Conservation (phyloP, 1,284 basidiomycete genomes). For the Takashimella tepidaria region DNA sequence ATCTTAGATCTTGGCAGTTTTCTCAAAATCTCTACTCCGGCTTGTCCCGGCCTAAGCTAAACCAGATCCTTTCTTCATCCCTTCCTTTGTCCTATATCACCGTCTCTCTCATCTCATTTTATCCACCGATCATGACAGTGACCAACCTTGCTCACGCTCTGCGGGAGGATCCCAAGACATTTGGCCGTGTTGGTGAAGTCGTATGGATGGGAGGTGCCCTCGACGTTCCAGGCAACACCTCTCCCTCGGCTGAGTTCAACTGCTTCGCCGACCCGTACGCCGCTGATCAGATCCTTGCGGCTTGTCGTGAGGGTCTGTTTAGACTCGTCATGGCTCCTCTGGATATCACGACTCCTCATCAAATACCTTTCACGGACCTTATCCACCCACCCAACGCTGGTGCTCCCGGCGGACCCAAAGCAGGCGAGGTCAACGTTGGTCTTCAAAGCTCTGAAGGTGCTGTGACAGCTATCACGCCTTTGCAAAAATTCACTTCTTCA, state of each 20-base stretch:
- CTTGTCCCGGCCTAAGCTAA: too few relatives aligned
- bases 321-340: slow-evolving; percentile 67
- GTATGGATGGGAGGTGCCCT: slow-evolving; percentile 95
- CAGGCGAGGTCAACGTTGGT: slow-evolving; percentile 6
- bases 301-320: slow-evolving; percentile 29
- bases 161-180: slow-evolving; percentile 56
- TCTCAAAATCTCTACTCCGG: too few relatives aligned
- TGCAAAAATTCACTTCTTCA: slow-evolving; percentile 70
- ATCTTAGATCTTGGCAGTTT: too few relatives aligned
- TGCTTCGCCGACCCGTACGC: slow-evolving; percentile 90
- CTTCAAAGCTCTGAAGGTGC: neutral
- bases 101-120: too few relatives aligned
- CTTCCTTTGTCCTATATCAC: too few relatives aligned
- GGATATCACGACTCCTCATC: slow-evolving; percentile 74
- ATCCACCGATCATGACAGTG: slow-evolving; percentile 51
- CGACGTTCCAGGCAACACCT: slow-evolving; percentile 87
- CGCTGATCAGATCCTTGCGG: slow-evolving; percentile 54
- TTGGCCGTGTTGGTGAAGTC: slow-evolving; percentile 60
- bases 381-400: slow-evolving; percentile 55
- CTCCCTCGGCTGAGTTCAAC: slow-evolving; percentile 82
- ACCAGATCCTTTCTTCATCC: too few relatives aligned
- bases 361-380: slow-evolving; percentile 63
- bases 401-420: slow-evolving; percentile 2
- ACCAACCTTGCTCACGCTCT: slow-evolving; percentile 76
- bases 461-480: slow-evolving; percentile 12